These are phyloP conservation scores for Flaveria robusta DNA, from an alignment of 129 eudicot genomes.

Conservation along the genomic window DNA sequence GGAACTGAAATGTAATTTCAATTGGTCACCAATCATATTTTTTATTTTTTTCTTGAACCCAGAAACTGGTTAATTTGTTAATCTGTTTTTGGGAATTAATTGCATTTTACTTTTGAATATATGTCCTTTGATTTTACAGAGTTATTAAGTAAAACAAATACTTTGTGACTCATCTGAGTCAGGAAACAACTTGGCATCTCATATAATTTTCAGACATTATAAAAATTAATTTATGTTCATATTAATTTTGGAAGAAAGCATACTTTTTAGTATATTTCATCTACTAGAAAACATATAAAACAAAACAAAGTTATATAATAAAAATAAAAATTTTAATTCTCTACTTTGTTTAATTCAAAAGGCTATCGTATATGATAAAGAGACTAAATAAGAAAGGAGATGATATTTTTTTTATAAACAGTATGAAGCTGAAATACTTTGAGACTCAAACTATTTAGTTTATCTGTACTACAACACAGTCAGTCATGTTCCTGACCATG, in stretches of 20 bases:
- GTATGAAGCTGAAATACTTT: neutral
- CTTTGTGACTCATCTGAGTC: neutral
- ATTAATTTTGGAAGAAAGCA: neutral
- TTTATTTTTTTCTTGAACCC: neutral
- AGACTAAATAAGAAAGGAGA: neutral
- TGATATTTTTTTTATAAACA: neutral
- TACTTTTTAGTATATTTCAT: neutral
- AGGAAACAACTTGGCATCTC: neutral
- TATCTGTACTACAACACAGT: constrained; percentile 4
- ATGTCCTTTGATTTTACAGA: neutral
- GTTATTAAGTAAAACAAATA: neutral
- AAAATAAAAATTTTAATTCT: neutral
- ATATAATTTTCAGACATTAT: neutral
- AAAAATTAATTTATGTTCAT: neutral
- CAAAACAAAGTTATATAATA: neutral
- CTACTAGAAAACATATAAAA: neutral
- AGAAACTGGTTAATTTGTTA: neutral
- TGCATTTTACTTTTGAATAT: neutral
- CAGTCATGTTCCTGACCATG: neutral
- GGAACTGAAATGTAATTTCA: neutral
- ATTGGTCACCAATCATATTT: neutral
- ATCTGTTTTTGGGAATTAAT: neutral
- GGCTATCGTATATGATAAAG: neutral
- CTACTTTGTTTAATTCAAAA: neutral
- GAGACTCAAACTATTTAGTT: neutral